A percentile compares a stretch with the other conserved stretches of the same genome.
Evolutionary conservation across 257 asterid species (phyloP).

Genomic region (Rehmannia glutinosa): DNA sequence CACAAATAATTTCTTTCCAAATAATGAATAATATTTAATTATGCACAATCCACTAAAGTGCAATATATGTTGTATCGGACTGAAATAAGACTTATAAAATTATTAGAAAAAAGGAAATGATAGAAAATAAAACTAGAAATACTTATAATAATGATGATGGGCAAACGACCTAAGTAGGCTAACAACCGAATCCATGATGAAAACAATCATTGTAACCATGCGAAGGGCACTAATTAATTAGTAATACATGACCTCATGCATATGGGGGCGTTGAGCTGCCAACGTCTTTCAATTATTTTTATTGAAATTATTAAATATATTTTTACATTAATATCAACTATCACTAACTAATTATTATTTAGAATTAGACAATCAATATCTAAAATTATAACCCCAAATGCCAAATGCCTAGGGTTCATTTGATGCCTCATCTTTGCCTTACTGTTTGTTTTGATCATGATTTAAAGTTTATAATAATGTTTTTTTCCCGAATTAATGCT

Average conservation of each 20-base stretch:
- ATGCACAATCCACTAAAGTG: too few species aligned
- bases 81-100: not conserved
- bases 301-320: not conserved
- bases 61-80: too few species aligned
- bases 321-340: not conserved
- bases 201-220: not conserved
- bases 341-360: not conserved
- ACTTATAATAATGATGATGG: not conserved
- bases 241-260: not conserved
- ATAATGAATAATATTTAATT: too few species aligned
- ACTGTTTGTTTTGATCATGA: too few species aligned
- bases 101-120: not conserved
- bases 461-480: not conserved
- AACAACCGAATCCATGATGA: conserved; percentile 22
- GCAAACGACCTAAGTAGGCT: conserved; percentile 10
- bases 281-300: not conserved
- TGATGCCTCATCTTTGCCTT: not conserved
- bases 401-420: not conserved
- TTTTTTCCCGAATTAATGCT: not conserved
- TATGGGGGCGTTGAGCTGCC: conserved; percentile 19
- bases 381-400: too few species aligned
- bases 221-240: not conserved
- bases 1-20: too few species aligned
- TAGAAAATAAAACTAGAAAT: not conserved
- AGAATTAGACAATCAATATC: not conserved